These are phyloP conservation scores for Cystobasidiaceae sp. DNA, from an alignment of 1,284 basidiomycete genomes.

Conservation along the genomic window DNA sequence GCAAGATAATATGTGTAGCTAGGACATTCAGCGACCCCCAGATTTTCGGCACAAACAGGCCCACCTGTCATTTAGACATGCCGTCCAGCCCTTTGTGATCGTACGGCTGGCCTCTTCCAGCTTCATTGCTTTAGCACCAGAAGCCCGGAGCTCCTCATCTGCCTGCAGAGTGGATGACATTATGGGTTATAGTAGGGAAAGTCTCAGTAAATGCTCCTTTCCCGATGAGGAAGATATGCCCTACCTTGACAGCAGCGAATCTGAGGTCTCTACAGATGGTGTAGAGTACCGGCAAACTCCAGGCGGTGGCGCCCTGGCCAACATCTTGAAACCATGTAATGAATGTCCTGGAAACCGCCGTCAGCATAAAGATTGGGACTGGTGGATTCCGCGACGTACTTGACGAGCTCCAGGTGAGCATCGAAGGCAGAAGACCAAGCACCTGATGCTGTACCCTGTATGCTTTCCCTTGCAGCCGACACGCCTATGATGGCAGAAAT, in stretches of 20 bases:
- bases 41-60: constrained; percentile 29
- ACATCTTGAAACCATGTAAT: constrained; percentile 37
- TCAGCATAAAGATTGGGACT: not conserved
- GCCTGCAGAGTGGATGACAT: not conserved
- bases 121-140: constrained; percentile 57
- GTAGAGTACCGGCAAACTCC: constrained; percentile 39
- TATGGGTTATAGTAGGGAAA: not conserved
- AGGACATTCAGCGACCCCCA: too few species aligned
- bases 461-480: not conserved
- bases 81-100: constrained; percentile 85
- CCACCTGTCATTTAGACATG: constrained; percentile 82
- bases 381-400: not conserved
- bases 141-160: constrained; percentile 14
- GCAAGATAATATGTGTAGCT: not conserved
- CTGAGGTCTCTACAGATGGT: constrained; percentile 37
- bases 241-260: constrained; percentile 33
- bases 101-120: constrained; percentile 88
- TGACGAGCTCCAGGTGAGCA: constrained; percentile 23
- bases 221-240: too few species aligned
- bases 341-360: constrained; percentile 28
- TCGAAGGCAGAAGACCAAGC: not conserved
- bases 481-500: not conserved
- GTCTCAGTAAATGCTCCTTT: too few species aligned
- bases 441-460: not conserved
- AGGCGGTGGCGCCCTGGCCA: constrained; percentile 31